Percentiles rank a stretch among this genome's conserved stretches.
phyloP scores from a whole-genome alignment of 306 rosid genomes.

The Fagus sylvatica region DNA sequence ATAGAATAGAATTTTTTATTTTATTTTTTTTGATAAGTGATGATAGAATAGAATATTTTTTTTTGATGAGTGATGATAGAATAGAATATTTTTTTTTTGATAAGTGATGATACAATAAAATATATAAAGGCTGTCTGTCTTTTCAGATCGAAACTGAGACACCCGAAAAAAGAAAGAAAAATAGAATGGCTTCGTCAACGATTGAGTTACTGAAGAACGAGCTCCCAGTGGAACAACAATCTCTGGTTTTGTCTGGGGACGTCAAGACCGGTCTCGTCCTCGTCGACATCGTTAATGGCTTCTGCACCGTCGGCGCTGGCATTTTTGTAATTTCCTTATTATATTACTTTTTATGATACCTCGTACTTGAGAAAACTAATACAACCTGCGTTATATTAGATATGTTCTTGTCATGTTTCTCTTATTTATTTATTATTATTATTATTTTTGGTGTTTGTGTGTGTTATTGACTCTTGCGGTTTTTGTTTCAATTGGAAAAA shows the following conservation, averaged over 20 bases:
- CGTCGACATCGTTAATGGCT: slow-evolving; percentile 83
- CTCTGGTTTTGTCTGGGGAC: slow-evolving; percentile 48
- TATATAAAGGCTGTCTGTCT: too few species aligned
- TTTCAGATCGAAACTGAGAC: neutral
- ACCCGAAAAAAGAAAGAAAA: neutral
- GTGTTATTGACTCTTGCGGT: neutral
- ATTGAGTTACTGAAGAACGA: slow-evolving; percentile 55
- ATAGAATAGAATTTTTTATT: too few species aligned
- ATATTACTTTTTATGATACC: neutral
- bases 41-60: too few species aligned
- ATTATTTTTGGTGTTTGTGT: neutral
- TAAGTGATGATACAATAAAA: neutral
- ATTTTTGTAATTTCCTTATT: slow-evolving; percentile 44
- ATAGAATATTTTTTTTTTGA: too few species aligned
- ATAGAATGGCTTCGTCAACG: slow-evolving; percentile 46
- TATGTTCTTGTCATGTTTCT: neutral
- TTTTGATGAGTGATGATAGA: too few species aligned
- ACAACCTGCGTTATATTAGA: neutral
- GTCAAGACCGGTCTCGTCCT: slow-evolving; percentile 73
- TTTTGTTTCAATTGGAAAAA: neutral
- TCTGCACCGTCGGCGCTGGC: slow-evolving; percentile 92
- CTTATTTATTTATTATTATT: neutral
- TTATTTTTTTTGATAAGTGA: too few species aligned
- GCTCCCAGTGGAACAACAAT: slow-evolving; percentile 63
- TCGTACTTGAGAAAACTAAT: neutral